A percentile compares a stretch with the other conserved stretches of the same genome.
Conservation (phyloP, 2,329 filamentous ascomycete species). For the Fusarium praegraminearum region DNA sequence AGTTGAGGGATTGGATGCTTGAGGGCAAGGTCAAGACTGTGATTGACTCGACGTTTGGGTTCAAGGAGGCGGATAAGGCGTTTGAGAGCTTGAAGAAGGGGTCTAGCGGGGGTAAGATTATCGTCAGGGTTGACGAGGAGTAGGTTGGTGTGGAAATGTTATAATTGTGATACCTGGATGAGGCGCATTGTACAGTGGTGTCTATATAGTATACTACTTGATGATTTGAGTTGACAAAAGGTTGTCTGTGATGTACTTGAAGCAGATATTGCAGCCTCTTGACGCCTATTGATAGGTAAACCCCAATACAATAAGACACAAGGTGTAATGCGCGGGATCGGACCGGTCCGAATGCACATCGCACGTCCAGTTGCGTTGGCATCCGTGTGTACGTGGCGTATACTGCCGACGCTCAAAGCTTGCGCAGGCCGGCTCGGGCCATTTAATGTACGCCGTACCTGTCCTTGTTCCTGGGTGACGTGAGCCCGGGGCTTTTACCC, state of each 20-base stretch:
- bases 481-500: not conserved
- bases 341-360: not conserved
- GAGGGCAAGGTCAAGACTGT: slow-evolving; percentile 69
- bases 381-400: not conserved
- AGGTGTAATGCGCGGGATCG: not conserved
- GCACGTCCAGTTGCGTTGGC: not conserved
- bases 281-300: not conserved
- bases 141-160: slow-evolving; percentile 20
- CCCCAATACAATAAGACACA: not conserved
- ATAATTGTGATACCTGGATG: slow-evolving; percentile 17
- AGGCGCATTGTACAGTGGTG: not conserved
- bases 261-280: not conserved
- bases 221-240: not conserved
- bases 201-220: not conserved
- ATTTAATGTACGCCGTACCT: not conserved
- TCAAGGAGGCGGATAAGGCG: slow-evolving; percentile 67
- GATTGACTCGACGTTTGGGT: slow-evolving; percentile 66
- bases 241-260: not conserved
- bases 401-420: not conserved
- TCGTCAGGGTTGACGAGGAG: slow-evolving; percentile 53
- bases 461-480: not conserved
- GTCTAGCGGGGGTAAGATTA: slow-evolving; percentile 71
- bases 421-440: not conserved
- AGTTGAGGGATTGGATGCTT: slow-evolving; percentile 66
- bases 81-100: slow-evolving; percentile 70